phyloP scores from a whole-genome alignment of 2,329 filamentous ascomycete species.

The Fusarium goolgardi region DNA sequence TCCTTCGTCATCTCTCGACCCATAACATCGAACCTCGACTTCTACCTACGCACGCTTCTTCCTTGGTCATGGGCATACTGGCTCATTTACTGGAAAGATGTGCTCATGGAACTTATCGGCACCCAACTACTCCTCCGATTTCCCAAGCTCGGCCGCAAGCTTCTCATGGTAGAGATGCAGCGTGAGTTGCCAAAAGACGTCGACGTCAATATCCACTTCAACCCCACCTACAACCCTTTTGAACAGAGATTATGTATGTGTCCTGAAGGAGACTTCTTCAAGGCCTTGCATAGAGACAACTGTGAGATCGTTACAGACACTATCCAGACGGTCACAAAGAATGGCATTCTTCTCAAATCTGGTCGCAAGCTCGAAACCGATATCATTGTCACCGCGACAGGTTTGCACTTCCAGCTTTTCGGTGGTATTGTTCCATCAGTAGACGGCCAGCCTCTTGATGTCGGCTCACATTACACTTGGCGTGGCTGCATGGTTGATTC shows the following conservation, averaged over 20 bases:
- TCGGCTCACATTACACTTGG: conserved; percentile 68
- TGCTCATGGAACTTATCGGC: conserved; percentile 61
- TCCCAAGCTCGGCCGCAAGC: conserved; percentile 40
- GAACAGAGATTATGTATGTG: conserved; percentile 80
- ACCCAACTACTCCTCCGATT: conserved; percentile 46
- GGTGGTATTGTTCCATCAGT: conserved; percentile 64
- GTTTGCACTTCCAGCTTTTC: conserved; percentile 69
- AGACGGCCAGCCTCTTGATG: conserved; percentile 63
- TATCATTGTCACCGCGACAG: conserved; percentile 77
- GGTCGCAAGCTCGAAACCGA: conserved; percentile 68
- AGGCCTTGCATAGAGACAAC: conserved; percentile 59
- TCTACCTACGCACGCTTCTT: conserved; percentile 56
- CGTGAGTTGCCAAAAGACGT: conserved; percentile 65
- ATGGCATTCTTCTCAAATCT: conserved; percentile 60
- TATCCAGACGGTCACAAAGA: conserved; percentile 62
- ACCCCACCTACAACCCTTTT: conserved; percentile 73
- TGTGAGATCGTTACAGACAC: conserved; percentile 62
- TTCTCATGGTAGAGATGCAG: conserved; percentile 58
- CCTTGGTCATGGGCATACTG: conserved; percentile 59
- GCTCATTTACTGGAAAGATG: conserved; percentile 61
- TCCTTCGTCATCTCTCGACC: conserved; percentile 72
- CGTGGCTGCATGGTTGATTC: conserved; percentile 73
- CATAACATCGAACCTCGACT: conserved; percentile 53
- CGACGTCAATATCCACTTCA: conserved; percentile 71
- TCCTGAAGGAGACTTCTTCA: conserved; percentile 67